phyloP scores from a whole-genome alignment of 805 yeast genomes.

The Metschnikowia similis region DNA sequence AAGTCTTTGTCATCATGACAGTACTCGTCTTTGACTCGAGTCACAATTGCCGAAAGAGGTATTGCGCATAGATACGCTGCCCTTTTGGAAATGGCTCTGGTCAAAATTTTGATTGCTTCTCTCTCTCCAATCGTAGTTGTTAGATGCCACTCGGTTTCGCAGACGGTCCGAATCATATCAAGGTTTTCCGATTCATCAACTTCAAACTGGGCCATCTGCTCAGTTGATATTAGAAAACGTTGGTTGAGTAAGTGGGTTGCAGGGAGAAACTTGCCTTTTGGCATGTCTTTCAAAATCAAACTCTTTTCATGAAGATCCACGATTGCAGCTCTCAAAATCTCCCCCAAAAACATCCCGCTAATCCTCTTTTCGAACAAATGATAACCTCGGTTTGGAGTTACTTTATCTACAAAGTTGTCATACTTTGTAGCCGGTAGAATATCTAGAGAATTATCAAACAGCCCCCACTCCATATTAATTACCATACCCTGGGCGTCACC shows the following conservation, averaged over 20 bases:
- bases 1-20: constrained; percentile 53
- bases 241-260: constrained; percentile 63
- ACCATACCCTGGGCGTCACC: constrained; percentile 58
- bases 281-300: constrained; percentile 55
- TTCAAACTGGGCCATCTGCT: constrained; percentile 81
- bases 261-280: constrained; percentile 33
- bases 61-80: constrained; percentile 89
- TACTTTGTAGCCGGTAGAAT: constrained; percentile 74
- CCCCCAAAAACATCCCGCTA: constrained; percentile 91
- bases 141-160: constrained; percentile 62
- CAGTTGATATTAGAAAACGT: constrained; percentile 77
- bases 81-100: constrained; percentile 77
- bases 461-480: constrained; percentile 97
- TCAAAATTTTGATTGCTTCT: constrained; percentile 61
- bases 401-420: constrained; percentile 65
- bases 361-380: constrained; percentile 93
- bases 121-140: constrained; percentile 74
- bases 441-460: constrained; percentile 80
- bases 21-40: constrained; percentile 60
- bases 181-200: constrained; percentile 76
- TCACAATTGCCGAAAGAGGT: constrained; percentile 83
- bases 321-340: constrained; percentile 69
- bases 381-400: constrained; percentile 77
- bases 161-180: constrained; percentile 62
- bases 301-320: constrained; percentile 61